phyloP scores from a whole-genome alignment of 2,329 filamentous ascomycete species.

The Cryphonectria radicalis region DNA sequence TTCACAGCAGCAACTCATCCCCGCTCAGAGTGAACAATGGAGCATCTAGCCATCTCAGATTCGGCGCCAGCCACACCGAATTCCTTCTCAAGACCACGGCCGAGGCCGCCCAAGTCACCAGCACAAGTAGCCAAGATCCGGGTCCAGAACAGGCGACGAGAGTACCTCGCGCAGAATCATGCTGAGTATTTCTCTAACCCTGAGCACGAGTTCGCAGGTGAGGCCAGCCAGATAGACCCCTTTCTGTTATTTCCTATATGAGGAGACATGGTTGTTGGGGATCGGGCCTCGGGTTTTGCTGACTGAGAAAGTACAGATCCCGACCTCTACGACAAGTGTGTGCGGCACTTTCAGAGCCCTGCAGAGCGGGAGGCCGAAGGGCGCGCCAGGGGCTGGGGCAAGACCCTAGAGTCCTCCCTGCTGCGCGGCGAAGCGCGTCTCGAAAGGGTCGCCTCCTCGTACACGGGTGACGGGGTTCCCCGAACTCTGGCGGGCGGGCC shows the following conservation, averaged over 20 bases:
- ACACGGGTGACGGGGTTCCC: slow-evolving; percentile 40
- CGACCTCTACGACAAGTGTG: slow-evolving; percentile 78
- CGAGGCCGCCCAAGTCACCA: slow-evolving; percentile 49
- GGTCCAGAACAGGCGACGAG: slow-evolving; percentile 76
- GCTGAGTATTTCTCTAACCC: slow-evolving; percentile 67
- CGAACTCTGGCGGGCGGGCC: background rate
- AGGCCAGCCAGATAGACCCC: slow-evolving; percentile 23
- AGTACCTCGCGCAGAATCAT: slow-evolving; percentile 72
- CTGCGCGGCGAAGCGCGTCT: slow-evolving; percentile 77
- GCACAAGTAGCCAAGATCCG: slow-evolving; percentile 53
- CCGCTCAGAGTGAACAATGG: background rate
- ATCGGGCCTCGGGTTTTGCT: background rate
- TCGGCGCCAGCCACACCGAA: slow-evolving; percentile 14
- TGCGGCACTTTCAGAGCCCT: slow-evolving; percentile 76
- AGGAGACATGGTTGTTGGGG: too few species aligned
- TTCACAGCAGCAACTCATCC: too few species aligned
- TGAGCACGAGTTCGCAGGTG: slow-evolving; percentile 61
- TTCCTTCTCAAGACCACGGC: slow-evolving; percentile 45
- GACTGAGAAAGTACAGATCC: slow-evolving; percentile 57
- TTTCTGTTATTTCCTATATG: too few species aligned
- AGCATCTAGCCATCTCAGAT: background rate
- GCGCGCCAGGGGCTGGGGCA: slow-evolving; percentile 75
- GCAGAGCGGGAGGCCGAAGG: slow-evolving; percentile 76
- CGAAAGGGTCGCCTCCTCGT: slow-evolving; percentile 50
- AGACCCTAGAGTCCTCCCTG: slow-evolving; percentile 77